Percentiles rank a stretch among this genome's conserved stretches.
These are phyloP conservation scores for Phytophthora europaea DNA, from an alignment of 352 stramenopile genomes.

Conservation along the genomic window DNA sequence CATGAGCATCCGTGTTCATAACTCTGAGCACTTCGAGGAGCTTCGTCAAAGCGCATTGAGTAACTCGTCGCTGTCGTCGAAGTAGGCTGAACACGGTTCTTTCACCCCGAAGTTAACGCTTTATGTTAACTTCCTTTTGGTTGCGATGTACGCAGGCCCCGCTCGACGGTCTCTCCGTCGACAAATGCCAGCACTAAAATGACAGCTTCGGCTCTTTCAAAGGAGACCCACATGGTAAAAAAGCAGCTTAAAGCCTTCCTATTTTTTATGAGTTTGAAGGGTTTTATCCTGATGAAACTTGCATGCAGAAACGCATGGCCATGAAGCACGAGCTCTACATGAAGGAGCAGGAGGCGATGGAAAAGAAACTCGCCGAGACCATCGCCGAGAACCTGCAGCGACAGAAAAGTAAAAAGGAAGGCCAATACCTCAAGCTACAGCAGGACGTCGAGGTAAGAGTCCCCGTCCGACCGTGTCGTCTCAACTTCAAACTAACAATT, in stretches of 20 bases:
- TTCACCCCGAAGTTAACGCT: not conserved
- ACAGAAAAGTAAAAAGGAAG: conserved; percentile 72
- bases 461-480: not conserved
- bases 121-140: not conserved
- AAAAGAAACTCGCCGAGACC: conserved; percentile 67
- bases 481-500: not conserved
- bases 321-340: conserved; percentile 85
- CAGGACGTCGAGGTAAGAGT: conserved; percentile 71
- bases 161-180: conserved; percentile 24
- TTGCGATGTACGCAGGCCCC: conserved; percentile 8
- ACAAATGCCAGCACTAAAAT: conserved; percentile 33
- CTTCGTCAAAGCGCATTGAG: conserved; percentile 66
- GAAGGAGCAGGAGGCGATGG: conserved; percentile 71
- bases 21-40: conserved; percentile 78
- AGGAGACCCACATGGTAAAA: conserved; percentile 61
- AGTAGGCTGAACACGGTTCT: conserved; percentile 31
- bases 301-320: conserved; percentile 62
- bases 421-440: conserved; percentile 74
- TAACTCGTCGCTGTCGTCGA: conserved; percentile 37
- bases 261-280: not conserved
- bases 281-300: not conserved
- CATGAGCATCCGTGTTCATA: conserved; percentile 85
- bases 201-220: conserved; percentile 58
- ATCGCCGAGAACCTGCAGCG: conserved; percentile 76
- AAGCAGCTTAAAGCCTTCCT: not conserved